Base-by-base conservation (phyloP, 2,329 filamentous ascomycete genomes). In the Stenocarpella maydis region DNA sequence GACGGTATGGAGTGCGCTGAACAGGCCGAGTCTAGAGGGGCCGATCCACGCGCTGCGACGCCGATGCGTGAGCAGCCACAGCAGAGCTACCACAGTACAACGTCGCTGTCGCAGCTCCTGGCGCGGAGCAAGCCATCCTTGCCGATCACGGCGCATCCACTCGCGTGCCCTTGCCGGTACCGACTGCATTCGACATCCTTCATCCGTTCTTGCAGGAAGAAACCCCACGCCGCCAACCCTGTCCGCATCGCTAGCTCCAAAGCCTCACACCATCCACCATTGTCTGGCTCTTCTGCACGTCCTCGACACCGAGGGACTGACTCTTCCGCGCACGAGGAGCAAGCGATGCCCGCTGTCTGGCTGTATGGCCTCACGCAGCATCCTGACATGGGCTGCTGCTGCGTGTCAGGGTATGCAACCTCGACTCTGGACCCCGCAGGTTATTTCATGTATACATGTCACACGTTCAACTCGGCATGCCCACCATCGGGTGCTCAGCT, bases 121-220 rank as follows among this genome's bases (percentile, higher is more conserved):
- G 24, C 28, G 28, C 58, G 58, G 41, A 52, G 41, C 68, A 63
- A 55, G 68, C 58, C 50, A 64, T 55, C 58, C 69, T 65, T 68
- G 69, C 69, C 65, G 69, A 70, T 68, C 65, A 60, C 68, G 64
- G 65, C 64, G 47, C 52, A 58, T 19, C n/a, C 43, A 49, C 15
- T 37, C 24, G 52, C 34, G 24, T 28, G 31, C 43, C 68, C 68
- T 52, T 54, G 64, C 41, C 61, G 41, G 61, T 69, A 54, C 53
- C 43, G 47, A 67, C 37, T 61, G 47, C 58, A 49, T 49, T 49
- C 43, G 58, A 63, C 43, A 43, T 49, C 49, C 45, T 54, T 28
- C 63, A 39, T 64, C 67, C 67, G 52, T 69, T 43, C 47, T 68
- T 66, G 67, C 61, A 69, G 61, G 45, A 39, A n/a, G 49, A 50